Evolutionary conservation across 306 rosid species (phyloP).

Genomic region (Cicer yamashitae): DNA sequence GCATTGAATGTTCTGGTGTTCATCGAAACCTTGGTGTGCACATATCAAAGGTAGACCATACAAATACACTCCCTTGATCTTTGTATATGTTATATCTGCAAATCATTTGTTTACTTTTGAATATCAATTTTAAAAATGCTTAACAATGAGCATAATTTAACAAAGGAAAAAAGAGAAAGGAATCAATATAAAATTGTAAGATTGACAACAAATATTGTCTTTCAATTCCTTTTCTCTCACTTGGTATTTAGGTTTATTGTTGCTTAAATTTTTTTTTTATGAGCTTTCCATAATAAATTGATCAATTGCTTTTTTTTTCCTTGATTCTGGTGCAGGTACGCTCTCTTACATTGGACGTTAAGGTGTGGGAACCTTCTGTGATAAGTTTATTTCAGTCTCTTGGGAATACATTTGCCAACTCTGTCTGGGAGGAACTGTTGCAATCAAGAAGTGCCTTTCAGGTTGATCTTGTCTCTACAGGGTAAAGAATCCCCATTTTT

Average conservation of each 20-base stretch:
- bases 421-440: constrained; percentile 96
- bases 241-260: not conserved
- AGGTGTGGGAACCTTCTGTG: constrained; percentile 98
- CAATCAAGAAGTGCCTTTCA: constrained; percentile 92
- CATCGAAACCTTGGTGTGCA: constrained; percentile 99
- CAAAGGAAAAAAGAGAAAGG: not conserved
- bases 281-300: constrained; percentile 36
- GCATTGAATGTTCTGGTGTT: constrained; percentile 99
- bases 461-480: constrained; percentile 84
- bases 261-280: constrained; percentile 12
- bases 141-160: constrained; percentile 16
- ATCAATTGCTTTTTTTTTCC: constrained; percentile 40
- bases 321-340: constrained; percentile 72
- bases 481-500: constrained; percentile 66
- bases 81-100: constrained; percentile 28
- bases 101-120: constrained; percentile 14
- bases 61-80: constrained; percentile 25
- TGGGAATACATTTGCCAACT: constrained; percentile 96
- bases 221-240: not conserved
- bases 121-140: constrained; percentile 19
- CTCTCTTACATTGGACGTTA: constrained; percentile 96
- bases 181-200: constrained; percentile 23
- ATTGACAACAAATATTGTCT: too few relatives aligned
- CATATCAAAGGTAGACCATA: constrained; percentile 82
- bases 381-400: constrained; percentile 95